phyloP scores from a whole-genome alignment of 139 green algal genomes.

The Chlorella ohadii region DNA sequence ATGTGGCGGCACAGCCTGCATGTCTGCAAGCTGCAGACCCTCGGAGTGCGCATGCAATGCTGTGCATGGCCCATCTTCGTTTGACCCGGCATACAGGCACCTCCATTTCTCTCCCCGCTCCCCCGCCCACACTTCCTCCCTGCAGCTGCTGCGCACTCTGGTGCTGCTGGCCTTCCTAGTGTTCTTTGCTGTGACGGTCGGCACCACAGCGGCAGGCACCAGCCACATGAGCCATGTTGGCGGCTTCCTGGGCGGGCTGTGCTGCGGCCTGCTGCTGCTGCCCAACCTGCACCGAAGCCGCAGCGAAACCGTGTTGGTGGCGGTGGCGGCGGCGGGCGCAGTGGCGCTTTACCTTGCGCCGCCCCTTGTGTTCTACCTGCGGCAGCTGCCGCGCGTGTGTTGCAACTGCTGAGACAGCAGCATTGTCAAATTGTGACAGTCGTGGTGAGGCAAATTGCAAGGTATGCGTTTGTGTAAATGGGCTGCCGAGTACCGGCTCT shows the following conservation, averaged over 20 bases:
- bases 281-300: slow-evolving; percentile 64
- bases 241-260: slow-evolving; percentile 73
- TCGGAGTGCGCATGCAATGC: too few relatives aligned
- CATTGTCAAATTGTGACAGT: too few relatives aligned
- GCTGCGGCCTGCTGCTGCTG: slow-evolving; percentile 72
- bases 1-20: too few relatives aligned
- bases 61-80: too few relatives aligned
- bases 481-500: too few relatives aligned
- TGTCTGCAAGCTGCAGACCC: too few relatives aligned
- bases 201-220: slow-evolving; percentile 39
- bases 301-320: slow-evolving; percentile 43
- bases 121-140: slow-evolving; percentile 29
- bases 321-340: slow-evolving; percentile 20
- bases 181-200: slow-evolving; percentile 60
- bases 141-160: slow-evolving; percentile 54
- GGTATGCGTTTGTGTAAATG: too few relatives aligned
- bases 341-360: slow-evolving; percentile 33
- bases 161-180: slow-evolving; percentile 60
- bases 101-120: too few relatives aligned
- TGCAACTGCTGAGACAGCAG: slow-evolving; percentile 6
- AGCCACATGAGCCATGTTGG: slow-evolving; percentile 76
- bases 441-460: too few relatives aligned
- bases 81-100: too few relatives aligned
- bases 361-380: slow-evolving; percentile 49
- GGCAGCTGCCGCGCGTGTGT: slow-evolving; percentile 1